Conservation (phyloP, 495 filamentous ascomycete genomes). For the Choiromyces venosus region DNA sequence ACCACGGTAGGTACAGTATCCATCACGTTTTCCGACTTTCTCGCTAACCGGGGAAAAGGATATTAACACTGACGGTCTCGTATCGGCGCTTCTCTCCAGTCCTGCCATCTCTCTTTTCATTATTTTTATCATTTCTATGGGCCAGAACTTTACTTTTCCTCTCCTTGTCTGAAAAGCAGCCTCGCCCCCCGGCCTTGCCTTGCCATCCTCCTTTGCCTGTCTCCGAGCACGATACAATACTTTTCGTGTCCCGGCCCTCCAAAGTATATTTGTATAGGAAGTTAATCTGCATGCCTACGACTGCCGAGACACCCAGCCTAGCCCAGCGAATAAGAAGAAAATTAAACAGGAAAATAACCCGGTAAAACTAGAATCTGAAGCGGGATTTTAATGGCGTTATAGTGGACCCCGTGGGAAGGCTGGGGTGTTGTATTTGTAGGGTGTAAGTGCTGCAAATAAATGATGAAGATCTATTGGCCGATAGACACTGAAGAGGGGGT, state of each 20-base stretch:
- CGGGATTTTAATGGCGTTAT: neutral
- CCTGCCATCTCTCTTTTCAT: neutral
- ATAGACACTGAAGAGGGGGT: neutral
- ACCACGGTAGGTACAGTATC: conserved; percentile 13
- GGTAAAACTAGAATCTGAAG: neutral
- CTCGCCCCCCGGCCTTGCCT: neutral
- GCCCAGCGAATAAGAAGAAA: neutral
- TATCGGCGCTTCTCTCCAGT: conserved; percentile 18
- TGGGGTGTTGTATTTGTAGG: neutral
- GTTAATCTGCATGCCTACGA: neutral
- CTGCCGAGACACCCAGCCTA: neutral
- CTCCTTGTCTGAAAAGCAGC: neutral
- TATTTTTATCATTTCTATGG: neutral
- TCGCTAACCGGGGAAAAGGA: conserved; percentile 26
- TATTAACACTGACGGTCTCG: conserved; percentile 22
- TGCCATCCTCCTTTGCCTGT: neutral
- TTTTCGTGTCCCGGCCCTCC: neutral
- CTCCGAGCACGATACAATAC: neutral
- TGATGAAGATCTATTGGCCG: neutral
- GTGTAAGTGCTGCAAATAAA: neutral
- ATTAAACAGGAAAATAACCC: neutral
- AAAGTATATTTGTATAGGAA: neutral
- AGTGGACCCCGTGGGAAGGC: neutral
- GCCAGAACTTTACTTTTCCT: neutral
- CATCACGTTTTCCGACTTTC: conserved; percentile 26